Percentiles rank a stretch among this genome's conserved stretches.
These are phyloP conservation scores for Xylaria multiplex DNA, from an alignment of 2,329 filamentous ascomycete species.

Conservation along the genomic window DNA sequence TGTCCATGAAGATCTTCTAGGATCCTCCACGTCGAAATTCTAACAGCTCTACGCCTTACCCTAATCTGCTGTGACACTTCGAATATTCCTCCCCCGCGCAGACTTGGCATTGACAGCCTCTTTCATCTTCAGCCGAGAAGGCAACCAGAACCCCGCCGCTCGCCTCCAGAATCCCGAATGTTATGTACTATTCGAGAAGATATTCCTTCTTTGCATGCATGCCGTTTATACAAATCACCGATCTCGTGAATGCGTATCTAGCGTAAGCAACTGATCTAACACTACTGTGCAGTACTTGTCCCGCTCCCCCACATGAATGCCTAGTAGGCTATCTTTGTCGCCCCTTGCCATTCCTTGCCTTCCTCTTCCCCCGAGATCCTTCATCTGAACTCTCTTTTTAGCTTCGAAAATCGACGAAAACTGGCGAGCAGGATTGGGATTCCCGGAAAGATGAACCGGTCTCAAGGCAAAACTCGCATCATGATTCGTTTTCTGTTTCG, in stretches of 20 bases:
- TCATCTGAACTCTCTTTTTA: conserved; percentile 27
- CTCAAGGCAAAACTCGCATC: conserved; percentile 1
- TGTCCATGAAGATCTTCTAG: background rate
- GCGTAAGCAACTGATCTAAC: conserved; percentile 9
- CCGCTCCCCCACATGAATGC: background rate
- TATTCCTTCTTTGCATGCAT: background rate
- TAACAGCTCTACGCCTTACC: background rate
- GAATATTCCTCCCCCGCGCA: conserved; percentile 1
- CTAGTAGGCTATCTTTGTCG: background rate
- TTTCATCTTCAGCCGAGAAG: background rate
- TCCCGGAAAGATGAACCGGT: background rate
- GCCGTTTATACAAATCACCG: background rate
- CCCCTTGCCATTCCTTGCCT: conserved; percentile 2
- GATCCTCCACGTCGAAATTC: background rate
- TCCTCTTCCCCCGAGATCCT: conserved; percentile 16
- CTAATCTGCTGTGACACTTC: background rate
- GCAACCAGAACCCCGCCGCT: background rate
- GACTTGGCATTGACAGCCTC: background rate
- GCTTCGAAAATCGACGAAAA: background rate
- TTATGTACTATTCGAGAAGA: conserved; percentile 20
- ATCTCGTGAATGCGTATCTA: no score
- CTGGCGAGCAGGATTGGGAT: background rate
- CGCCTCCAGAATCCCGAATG: background rate
- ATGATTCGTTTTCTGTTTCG: conserved; percentile 24
- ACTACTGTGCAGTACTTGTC: conserved; percentile 22